A percentile compares a stretch with the other conserved stretches of the same genome.
These are phyloP conservation scores for Theileria orientalis DNA, from an alignment of 169 alveolate genomes.

Conservation along the genomic window DNA sequence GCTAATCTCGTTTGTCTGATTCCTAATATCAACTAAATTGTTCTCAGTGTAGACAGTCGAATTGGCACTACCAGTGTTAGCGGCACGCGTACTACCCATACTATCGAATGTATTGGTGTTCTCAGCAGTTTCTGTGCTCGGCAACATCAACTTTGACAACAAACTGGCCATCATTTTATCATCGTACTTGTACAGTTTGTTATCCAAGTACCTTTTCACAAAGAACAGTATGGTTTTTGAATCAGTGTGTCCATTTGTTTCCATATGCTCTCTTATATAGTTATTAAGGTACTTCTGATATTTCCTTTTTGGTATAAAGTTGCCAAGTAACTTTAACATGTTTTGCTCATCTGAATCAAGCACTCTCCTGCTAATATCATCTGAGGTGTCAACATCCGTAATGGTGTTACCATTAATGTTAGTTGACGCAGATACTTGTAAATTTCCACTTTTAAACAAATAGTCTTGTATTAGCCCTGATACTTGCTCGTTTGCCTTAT, in stretches of 20 bases:
- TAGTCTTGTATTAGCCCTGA: conserved; percentile 20
- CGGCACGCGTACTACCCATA: too few relatives aligned
- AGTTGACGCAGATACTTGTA: too few relatives aligned
- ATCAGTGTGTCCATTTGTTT: background rate
- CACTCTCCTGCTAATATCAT: too few relatives aligned
- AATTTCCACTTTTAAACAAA: background rate
- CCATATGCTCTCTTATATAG: background rate
- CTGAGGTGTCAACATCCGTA: too few relatives aligned
- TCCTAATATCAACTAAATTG: background rate
- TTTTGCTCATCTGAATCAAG: too few relatives aligned
- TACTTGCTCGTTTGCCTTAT: conserved; percentile 19
- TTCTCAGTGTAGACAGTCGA: too few relatives aligned
- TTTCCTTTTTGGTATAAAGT: too few relatives aligned
- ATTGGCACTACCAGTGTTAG: too few relatives aligned
- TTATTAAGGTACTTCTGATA: background rate
- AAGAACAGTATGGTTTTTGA: background rate
- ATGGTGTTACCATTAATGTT: too few relatives aligned
- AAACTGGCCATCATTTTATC: background rate
- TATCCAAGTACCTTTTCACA: background rate
- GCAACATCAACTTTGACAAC: background rate
- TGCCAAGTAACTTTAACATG: too few relatives aligned
- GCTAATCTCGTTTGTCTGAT: background rate
- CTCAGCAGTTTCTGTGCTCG: background rate
- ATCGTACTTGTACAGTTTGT: background rate
- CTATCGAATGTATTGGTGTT: background rate